Percentiles rank a stretch among this genome's conserved stretches.
These are phyloP conservation scores for Mortierella antarctica DNA, from an alignment of 192 early-diverging fungal genomes.

Conservation along the genomic window DNA sequence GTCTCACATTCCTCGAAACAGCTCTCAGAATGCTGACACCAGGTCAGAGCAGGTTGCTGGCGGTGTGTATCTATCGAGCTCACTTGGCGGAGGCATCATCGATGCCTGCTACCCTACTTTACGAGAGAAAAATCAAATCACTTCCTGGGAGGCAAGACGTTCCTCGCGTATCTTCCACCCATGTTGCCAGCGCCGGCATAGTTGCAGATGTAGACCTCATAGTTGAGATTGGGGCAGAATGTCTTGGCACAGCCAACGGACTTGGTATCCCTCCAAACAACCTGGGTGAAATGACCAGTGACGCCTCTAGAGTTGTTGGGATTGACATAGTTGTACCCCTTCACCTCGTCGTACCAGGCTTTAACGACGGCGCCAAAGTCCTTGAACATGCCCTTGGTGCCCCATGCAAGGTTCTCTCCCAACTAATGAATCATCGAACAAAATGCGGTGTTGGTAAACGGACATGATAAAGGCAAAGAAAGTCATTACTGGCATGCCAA, in stretches of 20 bases:
- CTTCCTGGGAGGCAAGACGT: conserved; percentile 40
- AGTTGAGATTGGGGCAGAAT: conserved; percentile 35
- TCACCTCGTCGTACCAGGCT: conserved; percentile 60
- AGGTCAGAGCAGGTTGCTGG: no score
- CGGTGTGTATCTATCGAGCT: no score
- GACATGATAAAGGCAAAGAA: neutral
- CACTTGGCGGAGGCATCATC: neutral
- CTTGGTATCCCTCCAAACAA: conserved; percentile 52
- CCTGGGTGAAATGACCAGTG: conserved; percentile 63
- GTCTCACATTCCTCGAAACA: no score
- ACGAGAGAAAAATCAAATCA: no score
- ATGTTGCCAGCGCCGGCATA: conserved; percentile 58
- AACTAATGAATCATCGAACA: conserved; percentile 8
- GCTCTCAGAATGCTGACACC: no score
- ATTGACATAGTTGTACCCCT: conserved; percentile 53
- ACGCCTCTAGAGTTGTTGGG: conserved; percentile 37
- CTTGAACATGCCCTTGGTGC: conserved; percentile 20
- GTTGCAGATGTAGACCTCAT: conserved; percentile 55
- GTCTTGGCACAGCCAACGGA: conserved; percentile 49
- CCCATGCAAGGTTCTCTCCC: conserved; percentile 62
- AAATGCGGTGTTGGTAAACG: neutral
- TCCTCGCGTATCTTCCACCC: conserved; percentile 23
- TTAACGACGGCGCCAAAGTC: conserved; percentile 33
- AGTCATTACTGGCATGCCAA: neutral
- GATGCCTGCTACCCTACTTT: neutral